A percentile compares a stretch with the other conserved stretches of the same genome.
phyloP scores from a whole-genome alignment of 495 filamentous ascomycete genomes.

The Aspergillus indologenus region DNA sequence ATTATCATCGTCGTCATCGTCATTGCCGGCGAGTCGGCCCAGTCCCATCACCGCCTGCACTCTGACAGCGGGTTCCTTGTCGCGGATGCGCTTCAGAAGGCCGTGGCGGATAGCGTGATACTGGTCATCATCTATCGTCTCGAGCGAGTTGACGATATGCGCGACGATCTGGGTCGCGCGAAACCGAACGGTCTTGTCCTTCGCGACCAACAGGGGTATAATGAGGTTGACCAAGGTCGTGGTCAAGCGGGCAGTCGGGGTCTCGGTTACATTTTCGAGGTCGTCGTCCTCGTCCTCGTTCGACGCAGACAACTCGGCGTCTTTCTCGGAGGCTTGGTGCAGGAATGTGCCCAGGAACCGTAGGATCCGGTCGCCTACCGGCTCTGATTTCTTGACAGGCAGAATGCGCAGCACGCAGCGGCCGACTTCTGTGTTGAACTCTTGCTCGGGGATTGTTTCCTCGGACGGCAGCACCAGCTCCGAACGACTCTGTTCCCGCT shows the following conservation, averaged over 20 bases:
- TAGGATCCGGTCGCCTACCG: slow-evolving; percentile 79
- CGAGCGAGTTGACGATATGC: slow-evolving; percentile 84
- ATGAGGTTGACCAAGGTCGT: slow-evolving; percentile 65
- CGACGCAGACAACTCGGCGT: slow-evolving; percentile 46
- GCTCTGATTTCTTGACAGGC: slow-evolving; percentile 87
- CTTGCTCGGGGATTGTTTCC: slow-evolving; percentile 69
- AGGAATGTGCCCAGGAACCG: slow-evolving; percentile 85
- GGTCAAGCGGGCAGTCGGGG: slow-evolving; percentile 75
- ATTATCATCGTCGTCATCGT: slow-evolving; percentile 68
- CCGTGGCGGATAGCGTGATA: slow-evolving; percentile 75
- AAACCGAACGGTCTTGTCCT: slow-evolving; percentile 91
- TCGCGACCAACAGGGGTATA: slow-evolving; percentile 68
- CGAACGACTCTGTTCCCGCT: slow-evolving; percentile 31
- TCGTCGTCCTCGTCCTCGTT: slow-evolving; percentile 37
- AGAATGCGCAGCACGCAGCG: slow-evolving; percentile 79
- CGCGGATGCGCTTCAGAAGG: slow-evolving; percentile 77
- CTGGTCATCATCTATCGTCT: slow-evolving; percentile 83
- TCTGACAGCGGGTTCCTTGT: slow-evolving; percentile 88
- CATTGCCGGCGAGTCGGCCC: slow-evolving; percentile 77
- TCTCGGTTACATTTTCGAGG: slow-evolving; percentile 62
- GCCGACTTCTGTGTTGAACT: slow-evolving; percentile 82
- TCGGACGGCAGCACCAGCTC: slow-evolving; percentile 41
- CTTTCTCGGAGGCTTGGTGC: slow-evolving; percentile 76
- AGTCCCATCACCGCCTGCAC: slow-evolving; percentile 93
- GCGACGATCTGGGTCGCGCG: slow-evolving; percentile 84